A percentile compares a stretch with the other conserved stretches of the same genome.
Evolutionary conservation across 164 flowering plant species (phyloP).

Genomic region (Liquidambar formosana): DNA sequence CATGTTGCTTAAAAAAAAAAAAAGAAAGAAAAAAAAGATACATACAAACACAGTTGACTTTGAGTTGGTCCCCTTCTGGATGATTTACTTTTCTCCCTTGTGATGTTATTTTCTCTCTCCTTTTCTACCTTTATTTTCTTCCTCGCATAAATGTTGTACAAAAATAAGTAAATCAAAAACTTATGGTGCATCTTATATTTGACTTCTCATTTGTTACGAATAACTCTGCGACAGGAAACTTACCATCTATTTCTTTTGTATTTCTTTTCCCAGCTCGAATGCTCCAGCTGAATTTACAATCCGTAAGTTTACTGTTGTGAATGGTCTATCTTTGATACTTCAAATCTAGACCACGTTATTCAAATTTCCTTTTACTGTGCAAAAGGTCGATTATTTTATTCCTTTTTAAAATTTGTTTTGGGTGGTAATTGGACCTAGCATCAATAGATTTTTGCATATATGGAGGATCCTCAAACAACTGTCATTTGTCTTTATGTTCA

Average conservation of each 20-base stretch:
- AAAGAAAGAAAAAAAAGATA: too few relatives aligned
- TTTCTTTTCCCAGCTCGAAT: conserved; percentile 35
- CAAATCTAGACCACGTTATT: neutral
- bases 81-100: too few relatives aligned
- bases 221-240: neutral
- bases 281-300: conserved; percentile 53
- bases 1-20: too few relatives aligned
- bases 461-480: neutral
- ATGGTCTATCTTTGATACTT: neutral
- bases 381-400: neutral
- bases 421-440: neutral
- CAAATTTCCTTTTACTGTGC: neutral
- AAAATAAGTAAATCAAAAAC: neutral
- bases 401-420: neutral
- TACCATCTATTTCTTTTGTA: neutral
- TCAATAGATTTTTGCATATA: neutral
- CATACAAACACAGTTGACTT: too few relatives aligned
- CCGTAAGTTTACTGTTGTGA: conserved; percentile 39
- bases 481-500: neutral
- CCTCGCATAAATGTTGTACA: too few relatives aligned
- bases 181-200: neutral
- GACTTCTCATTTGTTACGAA: neutral
- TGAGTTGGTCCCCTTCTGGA: too few relatives aligned
- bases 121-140: too few relatives aligned
- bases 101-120: too few relatives aligned